Evolutionary conservation across 306 rosid species (phyloP).

Genomic region (Prunus dulcis): DNA sequence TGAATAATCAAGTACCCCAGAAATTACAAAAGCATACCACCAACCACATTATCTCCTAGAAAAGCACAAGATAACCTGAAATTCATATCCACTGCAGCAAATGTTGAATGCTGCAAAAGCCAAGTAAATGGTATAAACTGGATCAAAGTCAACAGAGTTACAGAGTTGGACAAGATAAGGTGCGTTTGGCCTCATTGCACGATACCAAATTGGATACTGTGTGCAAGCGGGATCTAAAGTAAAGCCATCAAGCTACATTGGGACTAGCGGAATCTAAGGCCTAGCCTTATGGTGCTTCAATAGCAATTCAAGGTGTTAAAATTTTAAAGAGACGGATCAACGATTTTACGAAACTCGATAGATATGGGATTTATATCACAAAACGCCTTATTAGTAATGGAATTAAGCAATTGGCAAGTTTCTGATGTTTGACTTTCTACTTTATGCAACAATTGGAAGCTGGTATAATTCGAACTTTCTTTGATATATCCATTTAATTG

Average conservation of each 20-base stretch:
- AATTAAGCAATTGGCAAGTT: no score
- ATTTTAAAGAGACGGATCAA: fast-evolving
- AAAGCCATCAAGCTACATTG: not conserved
- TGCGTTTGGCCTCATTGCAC: not conserved
- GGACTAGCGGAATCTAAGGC: not conserved
- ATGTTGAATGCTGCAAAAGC: not conserved
- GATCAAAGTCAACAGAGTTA: not conserved
- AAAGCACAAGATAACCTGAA: no score
- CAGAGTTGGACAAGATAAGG: not conserved
- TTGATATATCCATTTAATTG: not conserved
- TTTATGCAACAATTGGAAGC: not conserved
- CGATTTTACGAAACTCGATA: no score
- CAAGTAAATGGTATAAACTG: not conserved
- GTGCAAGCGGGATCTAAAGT: not conserved
- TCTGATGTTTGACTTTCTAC: no score
- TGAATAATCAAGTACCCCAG: no score
- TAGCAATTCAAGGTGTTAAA: not conserved
- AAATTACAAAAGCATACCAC: no score
- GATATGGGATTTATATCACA: fast-evolving
- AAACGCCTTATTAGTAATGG: no score
- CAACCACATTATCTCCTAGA: no score
- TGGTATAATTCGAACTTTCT: not conserved
- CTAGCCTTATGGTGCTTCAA: not conserved
- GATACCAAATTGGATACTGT: not conserved
- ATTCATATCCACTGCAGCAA: no score